Evolutionary conservation across 1,284 basidiomycete genomes (phyloP).

Genomic region (Mycosarcoma mackinlayi): DNA sequence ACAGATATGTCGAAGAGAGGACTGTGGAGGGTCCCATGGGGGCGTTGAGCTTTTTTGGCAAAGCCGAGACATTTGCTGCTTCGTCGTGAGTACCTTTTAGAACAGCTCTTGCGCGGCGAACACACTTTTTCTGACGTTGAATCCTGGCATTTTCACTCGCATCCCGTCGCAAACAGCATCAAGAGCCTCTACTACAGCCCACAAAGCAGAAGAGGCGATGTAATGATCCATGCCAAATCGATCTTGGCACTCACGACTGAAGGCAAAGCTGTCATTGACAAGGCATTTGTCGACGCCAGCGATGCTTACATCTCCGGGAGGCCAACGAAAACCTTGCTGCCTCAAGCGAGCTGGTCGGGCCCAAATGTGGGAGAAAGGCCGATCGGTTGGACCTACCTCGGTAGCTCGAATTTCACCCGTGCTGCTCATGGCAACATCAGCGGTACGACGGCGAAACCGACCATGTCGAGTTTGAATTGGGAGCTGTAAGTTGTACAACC

Average conservation of each 20-base stretch:
- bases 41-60: conserved; percentile 63
- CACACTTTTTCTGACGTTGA: not conserved
- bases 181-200: conserved; percentile 51
- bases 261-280: conserved; percentile 13
- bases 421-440: conserved; percentile 64
- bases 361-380: conserved; percentile 9
- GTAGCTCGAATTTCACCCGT: conserved; percentile 64
- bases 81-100: conserved; percentile 23
- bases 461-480: conserved; percentile 56
- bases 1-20: conserved; percentile 45
- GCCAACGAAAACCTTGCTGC: not conserved
- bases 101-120: not conserved
- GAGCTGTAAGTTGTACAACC: conserved; percentile 60
- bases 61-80: conserved; percentile 39
- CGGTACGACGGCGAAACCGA: conserved; percentile 33
- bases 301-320: conserved; percentile 15
- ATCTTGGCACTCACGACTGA: conserved; percentile 45
- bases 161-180: conserved; percentile 12
- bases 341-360: conserved; percentile 3
- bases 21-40: conserved; percentile 52
- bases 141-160: too few species aligned
- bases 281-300: conserved; percentile 24
- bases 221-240: conserved; percentile 67
- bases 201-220: conserved; percentile 49
- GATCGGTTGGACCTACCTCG: conserved; percentile 62